Base-by-base conservation (phyloP, 2,329 filamentous ascomycete genomes). In the Fusarium sororula region DNA sequence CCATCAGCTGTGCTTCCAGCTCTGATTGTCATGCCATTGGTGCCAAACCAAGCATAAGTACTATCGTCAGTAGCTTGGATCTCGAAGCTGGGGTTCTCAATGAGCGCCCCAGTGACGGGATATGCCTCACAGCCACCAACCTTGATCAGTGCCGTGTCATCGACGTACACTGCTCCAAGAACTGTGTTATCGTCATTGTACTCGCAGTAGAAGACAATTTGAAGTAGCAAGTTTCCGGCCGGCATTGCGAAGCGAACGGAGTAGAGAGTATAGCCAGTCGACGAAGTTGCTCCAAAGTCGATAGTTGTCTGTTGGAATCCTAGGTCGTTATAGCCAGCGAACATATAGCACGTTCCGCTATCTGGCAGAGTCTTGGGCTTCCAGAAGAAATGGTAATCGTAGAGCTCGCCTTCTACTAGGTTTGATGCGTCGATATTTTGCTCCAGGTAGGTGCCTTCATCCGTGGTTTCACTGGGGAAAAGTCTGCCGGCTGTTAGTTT, bases 321-420 rank as follows among this genome's bases (percentile, higher is more conserved):
- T 9, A 26, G n/a, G 1, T 20, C 0, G 44, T 47, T 47, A 22
- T 41, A 51, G 0, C 32, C 64, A 5, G 18, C 26, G 10, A 6
- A 24, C 0, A 67, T 66, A 2, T 37, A 30, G 8, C 64, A 67
- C 2, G 1, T 1, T 0, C 62, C 64, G 3, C 1, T 20, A 10
- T 37, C 18, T 5, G 64, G 64, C 0, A 67, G 18, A 2, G 32
- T 35, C 0, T 60, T 13, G 0, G 64, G 62, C 14, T 67, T 67
- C 64, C 64, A 67, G 9, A 67, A 67, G 63, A 67, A 67, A 28
- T 37, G 64, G 11, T 14, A 67, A 11, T 67, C 51, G 8, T 67
- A 67, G 0, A 4, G 7, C 4, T 67, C 64, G 17, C 18, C 14
- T 2, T 11, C n/a, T 11, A 2, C 5, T 2, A 67, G 51, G 1